Percentiles rank a stretch among this genome's conserved stretches.
phyloP scores from a whole-genome alignment of 108 stramenopile genomes.

The Craspedostauros australis region DNA sequence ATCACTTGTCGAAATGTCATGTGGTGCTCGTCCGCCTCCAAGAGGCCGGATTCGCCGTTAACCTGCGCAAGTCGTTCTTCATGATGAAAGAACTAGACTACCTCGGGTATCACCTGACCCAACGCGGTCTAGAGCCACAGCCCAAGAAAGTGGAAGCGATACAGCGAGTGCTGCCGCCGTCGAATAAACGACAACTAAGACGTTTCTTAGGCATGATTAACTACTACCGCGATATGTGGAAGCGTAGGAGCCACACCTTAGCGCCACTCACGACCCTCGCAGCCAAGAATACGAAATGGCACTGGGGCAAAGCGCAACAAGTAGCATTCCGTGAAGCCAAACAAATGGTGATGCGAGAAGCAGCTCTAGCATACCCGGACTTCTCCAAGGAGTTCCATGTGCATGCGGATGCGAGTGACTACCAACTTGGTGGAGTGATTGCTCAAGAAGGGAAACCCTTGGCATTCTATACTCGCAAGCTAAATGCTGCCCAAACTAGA shows the following conservation, averaged over 20 bases:
- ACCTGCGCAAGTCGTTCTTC: slow-evolving; percentile 13
- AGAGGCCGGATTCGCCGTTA: slow-evolving; percentile 13
- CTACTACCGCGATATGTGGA: slow-evolving; percentile 49
- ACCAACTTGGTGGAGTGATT: slow-evolving; percentile 36
- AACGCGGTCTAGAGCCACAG: slow-evolving; percentile 18
- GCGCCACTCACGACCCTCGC: slow-evolving; percentile 33
- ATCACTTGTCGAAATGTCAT: slow-evolving; percentile 24
- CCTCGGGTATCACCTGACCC: slow-evolving; percentile 4
- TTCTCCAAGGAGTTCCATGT: slow-evolving; percentile 21
- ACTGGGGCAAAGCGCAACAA: slow-evolving; percentile 29
- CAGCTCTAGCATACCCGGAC: slow-evolving; percentile 37
- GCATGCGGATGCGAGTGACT: slow-evolving; percentile 24
- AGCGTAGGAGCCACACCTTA: slow-evolving; percentile 22
- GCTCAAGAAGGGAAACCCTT: slow-evolving; percentile 29
- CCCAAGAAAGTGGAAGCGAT: slow-evolving; percentile 39
- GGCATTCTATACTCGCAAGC: slow-evolving; percentile 36
- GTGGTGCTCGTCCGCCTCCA: slow-evolving; percentile 11
- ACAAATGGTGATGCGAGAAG: slow-evolving; percentile 20
- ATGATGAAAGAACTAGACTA: slow-evolving; percentile 12
- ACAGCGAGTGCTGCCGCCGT: slow-evolving; percentile 12
- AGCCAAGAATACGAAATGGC: slow-evolving; percentile 12
- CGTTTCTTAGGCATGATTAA: slow-evolving; percentile 34
- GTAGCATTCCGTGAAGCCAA: slow-evolving; percentile 40
- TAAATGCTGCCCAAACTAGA: slow-evolving; percentile 22
- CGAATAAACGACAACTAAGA: slow-evolving; percentile 13